Evolutionary conservation across 1,284 basidiomycete species (phyloP).

Genomic region (Trichosporon ovoides): DNA sequence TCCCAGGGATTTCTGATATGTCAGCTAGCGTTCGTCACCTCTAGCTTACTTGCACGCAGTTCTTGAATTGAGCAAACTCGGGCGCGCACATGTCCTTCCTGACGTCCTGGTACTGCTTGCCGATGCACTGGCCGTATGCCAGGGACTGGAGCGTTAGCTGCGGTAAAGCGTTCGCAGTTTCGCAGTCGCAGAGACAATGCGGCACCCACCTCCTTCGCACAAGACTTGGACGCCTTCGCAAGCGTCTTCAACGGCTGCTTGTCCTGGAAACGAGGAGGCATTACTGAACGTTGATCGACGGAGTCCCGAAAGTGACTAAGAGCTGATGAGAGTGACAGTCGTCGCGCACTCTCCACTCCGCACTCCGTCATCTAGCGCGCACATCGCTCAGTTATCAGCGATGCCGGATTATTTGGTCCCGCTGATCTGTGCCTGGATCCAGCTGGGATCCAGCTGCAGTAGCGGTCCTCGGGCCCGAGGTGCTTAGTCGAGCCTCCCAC

Average conservation of each 20-base stretch:
- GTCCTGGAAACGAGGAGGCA: conserved; percentile 37
- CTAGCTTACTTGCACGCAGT: conserved; percentile 48
- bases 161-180: neutral
- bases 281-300: conserved; percentile 5
- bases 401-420: too few relatives aligned
- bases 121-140: conserved; percentile 50
- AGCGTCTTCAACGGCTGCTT: conserved; percentile 43
- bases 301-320: neutral
- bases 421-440: too few relatives aligned
- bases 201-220: conserved; percentile 39
- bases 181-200: neutral
- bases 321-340: neutral
- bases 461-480: too few relatives aligned
- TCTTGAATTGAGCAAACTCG: conserved; percentile 51
- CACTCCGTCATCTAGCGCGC: too few relatives aligned
- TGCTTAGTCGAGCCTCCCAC: too few relatives aligned
- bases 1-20: conserved; percentile 37
- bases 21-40: neutral
- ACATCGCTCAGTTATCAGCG: too few relatives aligned
- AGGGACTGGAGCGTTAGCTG: conserved; percentile 37
- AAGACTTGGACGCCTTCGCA: conserved; percentile 39
- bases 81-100: conserved; percentile 48
- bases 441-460: too few relatives aligned
- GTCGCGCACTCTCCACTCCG: too few relatives aligned
- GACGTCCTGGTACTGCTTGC: conserved; percentile 48